These are phyloP conservation scores for Aschersonia sp. DNA, from an alignment of 2,329 filamentous ascomycete genomes.

Conservation along the genomic window DNA sequence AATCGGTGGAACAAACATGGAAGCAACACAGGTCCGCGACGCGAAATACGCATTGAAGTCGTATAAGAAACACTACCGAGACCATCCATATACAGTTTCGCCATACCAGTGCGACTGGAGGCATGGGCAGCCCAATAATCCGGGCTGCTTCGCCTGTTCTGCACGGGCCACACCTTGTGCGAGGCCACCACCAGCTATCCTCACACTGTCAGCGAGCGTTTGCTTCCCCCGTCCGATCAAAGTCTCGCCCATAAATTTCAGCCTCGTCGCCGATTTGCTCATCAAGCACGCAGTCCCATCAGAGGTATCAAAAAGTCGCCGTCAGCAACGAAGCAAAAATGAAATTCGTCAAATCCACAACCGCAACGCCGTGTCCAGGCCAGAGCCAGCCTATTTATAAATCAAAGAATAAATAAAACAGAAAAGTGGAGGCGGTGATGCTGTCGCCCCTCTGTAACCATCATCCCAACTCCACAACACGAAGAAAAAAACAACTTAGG, in stretches of 20 bases:
- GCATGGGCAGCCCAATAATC: no score
- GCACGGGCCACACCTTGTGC: no score
- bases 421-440: not conserved
- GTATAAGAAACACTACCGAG: not conserved
- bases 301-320: slow-evolving; percentile 3
- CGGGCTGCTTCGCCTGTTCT: no score
- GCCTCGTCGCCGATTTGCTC: not conserved
- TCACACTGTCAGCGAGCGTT: no score
- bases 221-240: no score
- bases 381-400: slow-evolving; percentile 6
- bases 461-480: not conserved
- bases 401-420: not conserved
- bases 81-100: not conserved
- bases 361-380: slow-evolving; percentile 9
- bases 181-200: no score
- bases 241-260: not conserved
- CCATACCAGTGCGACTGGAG: not conserved
- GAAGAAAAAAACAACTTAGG: no score
- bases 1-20: no score
- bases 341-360: slow-evolving; percentile 1
- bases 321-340: not conserved
- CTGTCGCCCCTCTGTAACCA: not conserved
- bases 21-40: no score
- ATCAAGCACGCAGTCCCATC: slow-evolving; percentile 1
- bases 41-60: no score